Conservation (phyloP, 768 basidiomycete species). For the Rubroboletus pulcherrimus region DNA sequence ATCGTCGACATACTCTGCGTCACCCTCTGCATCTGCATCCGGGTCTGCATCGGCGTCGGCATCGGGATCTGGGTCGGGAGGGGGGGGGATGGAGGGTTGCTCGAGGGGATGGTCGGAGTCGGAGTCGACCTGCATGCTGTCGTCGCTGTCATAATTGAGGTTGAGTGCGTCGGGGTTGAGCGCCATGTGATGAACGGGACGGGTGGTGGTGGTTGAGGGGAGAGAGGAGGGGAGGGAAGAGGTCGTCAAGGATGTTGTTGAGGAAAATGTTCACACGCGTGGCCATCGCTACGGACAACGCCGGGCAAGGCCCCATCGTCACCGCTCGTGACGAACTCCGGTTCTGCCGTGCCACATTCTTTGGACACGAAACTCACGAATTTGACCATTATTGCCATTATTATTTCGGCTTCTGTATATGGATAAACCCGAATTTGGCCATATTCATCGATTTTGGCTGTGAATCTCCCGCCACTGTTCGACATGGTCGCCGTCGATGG, state of each 20-base stretch:
- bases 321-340: constrained; percentile 41
- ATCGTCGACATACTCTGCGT: constrained; percentile 40
- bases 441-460: background rate
- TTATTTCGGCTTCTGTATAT: constrained; percentile 1
- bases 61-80: constrained; percentile 41
- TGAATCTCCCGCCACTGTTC: constrained; percentile 6
- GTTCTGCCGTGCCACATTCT: constrained; percentile 31
- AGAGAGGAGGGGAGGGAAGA: constrained; percentile 33
- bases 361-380: constrained; percentile 27
- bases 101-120: constrained; percentile 37
- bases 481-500: background rate
- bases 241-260: constrained; percentile 40
- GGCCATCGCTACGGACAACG: constrained; percentile 42
- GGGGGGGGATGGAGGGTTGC: constrained; percentile 14
- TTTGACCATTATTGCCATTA: constrained; percentile 9
- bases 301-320: constrained; percentile 42
- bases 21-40: constrained; percentile 40
- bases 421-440: background rate
- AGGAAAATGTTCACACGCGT: constrained; percentile 40
- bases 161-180: constrained; percentile 43
- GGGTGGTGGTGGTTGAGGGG: constrained; percentile 35
- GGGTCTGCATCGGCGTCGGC: constrained; percentile 58
- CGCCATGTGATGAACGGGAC: constrained; percentile 31
- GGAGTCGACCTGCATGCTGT: constrained; percentile 73
- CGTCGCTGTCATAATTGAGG: constrained; percentile 49